Evolutionary conservation across 176 grass and related monocot genomes (phyloP).

Genomic region (Carex scoparia): DNA sequence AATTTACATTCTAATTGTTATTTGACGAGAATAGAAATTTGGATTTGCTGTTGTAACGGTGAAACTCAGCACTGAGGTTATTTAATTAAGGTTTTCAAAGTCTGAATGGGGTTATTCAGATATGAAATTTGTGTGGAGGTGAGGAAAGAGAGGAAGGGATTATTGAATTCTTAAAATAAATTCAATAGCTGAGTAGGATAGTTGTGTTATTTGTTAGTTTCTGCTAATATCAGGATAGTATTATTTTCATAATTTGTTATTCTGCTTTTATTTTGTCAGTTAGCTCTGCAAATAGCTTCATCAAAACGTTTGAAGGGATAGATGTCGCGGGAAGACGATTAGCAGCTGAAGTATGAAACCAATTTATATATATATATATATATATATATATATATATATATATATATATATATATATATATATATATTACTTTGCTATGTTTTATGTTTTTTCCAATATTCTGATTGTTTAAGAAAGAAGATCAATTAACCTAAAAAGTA

Average conservation of each 20-base stretch:
- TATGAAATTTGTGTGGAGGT: neutral
- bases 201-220: neutral
- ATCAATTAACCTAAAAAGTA: neutral
- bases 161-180: neutral
- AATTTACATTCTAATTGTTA: neutral
- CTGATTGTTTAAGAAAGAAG: neutral
- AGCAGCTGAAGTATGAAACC: slow-evolving; percentile 67
- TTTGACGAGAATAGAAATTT: neutral
- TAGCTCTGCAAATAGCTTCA: slow-evolving; percentile 73
- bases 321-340: slow-evolving; percentile 75
- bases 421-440: neutral
- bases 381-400: neutral
- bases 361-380: neutral
- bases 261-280: slow-evolving; percentile 35
- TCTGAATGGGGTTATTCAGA: neutral
- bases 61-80: neutral
- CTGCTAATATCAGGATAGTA: neutral
- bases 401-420: neutral
- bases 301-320: slow-evolving; percentile 73
- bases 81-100: no score
- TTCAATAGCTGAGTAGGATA: neutral
- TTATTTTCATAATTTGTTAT: neutral
- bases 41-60: neutral
- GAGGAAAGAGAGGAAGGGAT: neutral
- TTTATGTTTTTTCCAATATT: slow-evolving; percentile 1